These are phyloP conservation scores for Penicillium sclerotiorum DNA, from an alignment of 2,329 filamentous ascomycete species.

Conservation along the genomic window DNA sequence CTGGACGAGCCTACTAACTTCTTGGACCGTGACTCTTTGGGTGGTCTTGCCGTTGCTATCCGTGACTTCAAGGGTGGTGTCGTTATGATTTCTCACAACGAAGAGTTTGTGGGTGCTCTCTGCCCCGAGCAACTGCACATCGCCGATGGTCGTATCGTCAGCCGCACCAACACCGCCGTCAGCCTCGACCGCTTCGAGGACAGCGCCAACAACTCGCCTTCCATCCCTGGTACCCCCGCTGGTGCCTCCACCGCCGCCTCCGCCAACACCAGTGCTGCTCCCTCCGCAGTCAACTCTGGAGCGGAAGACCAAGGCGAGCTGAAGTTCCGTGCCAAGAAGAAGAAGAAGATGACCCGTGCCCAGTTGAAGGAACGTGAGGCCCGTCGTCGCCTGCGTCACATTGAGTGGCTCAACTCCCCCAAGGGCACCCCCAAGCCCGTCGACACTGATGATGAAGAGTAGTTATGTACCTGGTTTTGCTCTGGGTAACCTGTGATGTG, in stretches of 20 bases:
- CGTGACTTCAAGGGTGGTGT: constrained; percentile 98
- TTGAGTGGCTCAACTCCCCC: constrained; percentile 75
- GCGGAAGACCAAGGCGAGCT: constrained; percentile 76
- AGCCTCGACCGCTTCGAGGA: constrained; percentile 87
- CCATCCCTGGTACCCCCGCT: constrained; percentile 55
- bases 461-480: constrained; percentile 15
- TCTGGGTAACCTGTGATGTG: constrained; percentile 19
- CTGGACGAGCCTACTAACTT: constrained; percentile 99
- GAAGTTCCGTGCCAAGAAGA: constrained; percentile 87
- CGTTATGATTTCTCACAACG: constrained; percentile 99
- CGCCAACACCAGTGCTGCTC: constrained; percentile 61
- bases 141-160: constrained; percentile 79
- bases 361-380: constrained; percentile 93
- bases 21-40: constrained; percentile 95
- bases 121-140: constrained; percentile 98
- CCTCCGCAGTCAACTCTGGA: constrained; percentile 75
- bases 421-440: constrained; percentile 78
- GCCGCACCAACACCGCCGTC: constrained; percentile 76
- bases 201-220: constrained; percentile 61
- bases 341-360: constrained; percentile 99
- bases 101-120: constrained; percentile 95
- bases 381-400: constrained; percentile 80
- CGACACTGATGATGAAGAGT: constrained; percentile 76
- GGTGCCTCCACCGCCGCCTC: constrained; percentile 60
- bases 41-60: constrained; percentile 95